Base-by-base conservation (phyloP, 768 basidiomycete species). In the Rhizopogon roseolus region DNA sequence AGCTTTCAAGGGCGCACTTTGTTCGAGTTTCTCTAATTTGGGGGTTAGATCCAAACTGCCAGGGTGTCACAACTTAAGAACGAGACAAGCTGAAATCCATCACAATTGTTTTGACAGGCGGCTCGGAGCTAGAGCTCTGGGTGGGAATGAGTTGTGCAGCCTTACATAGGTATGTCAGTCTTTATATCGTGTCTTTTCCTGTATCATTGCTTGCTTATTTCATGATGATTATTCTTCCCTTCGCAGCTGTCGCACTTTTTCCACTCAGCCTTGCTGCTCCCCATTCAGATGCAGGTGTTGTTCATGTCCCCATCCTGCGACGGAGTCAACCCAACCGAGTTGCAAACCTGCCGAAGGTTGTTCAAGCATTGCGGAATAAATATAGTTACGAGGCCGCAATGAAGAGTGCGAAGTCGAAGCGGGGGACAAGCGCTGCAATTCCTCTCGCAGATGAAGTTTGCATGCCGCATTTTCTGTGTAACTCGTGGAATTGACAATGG, bases 401-500 rank as follows among this genome's bases (percentile, higher is more conserved):
- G 13, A 22, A 19, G 17, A 32, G 2, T 2, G n/a, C 55, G 4
- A 17, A 55, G 10, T 29, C 59, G 3, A 58, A 73, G 57, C 68
- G 80, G 22, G 74, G 71, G 5, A 61, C 63, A 40, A 66, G 69
- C 2, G 69, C 71, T 2, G 60, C 64, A 11, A 60, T 83, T 8
- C 49, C 68, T 1, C 66, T 81, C 43, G 75, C 71, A 5, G 79
- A 86, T 67, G 79, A 85, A 73, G 82, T 82, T 45, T 13, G 73
- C 10, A 34, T 16, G n/a, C 45, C 50, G 9, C 14, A 39, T 19
- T 16, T n/a, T 10, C 13, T 7, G 14, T 34, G 19, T 46, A 22
- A 5, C 19, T 34, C 13, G 13, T 29, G n/a, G 34, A 9, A 32
- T 34, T 40, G 10, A 40, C 10, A 9, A 41, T 32, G 6, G 22